phyloP scores from a whole-genome alignment of 129 eudicot genomes.

The Flaveria brownii region DNA sequence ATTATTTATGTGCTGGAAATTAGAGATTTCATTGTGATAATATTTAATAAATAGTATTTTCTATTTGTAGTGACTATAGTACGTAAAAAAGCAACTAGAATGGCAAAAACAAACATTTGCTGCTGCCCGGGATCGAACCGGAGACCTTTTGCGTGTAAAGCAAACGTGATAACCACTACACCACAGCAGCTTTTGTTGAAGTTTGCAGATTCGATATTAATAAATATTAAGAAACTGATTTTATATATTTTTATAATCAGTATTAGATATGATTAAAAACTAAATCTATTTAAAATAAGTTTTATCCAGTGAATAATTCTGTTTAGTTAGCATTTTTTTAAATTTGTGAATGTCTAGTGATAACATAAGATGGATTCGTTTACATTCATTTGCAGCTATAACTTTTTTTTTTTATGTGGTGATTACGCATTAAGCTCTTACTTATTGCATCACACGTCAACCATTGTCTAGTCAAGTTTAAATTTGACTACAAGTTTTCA shows the following conservation, averaged over 20 bases:
- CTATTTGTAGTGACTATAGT: not conserved
- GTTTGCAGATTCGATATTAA: too few relatives aligned
- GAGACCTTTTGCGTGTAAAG: constrained; percentile 46
- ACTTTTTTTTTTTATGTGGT: too few relatives aligned
- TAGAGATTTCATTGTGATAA: not conserved
- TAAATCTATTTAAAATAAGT: not conserved
- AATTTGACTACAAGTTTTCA: too few relatives aligned
- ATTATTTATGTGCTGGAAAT: constrained; percentile 13
- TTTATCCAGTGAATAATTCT: not conserved
- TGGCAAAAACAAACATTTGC: not conserved
- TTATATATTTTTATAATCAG: not conserved
- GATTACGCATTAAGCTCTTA: too few relatives aligned
- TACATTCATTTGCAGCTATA: too few relatives aligned
- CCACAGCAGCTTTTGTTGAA: constrained; percentile 10
- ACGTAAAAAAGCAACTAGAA: not conserved
- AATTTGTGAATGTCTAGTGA: too few relatives aligned
- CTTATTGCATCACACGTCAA: too few relatives aligned
- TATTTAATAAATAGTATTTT: too few relatives aligned
- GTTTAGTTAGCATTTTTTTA: too few relatives aligned
- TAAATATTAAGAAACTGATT: too few relatives aligned
- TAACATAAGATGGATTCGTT: too few relatives aligned
- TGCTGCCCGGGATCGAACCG: constrained; percentile 46
- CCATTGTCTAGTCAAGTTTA: too few relatives aligned
- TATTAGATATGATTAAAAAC: not conserved
- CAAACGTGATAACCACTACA: constrained; percentile 51